Evolutionary conservation across 2,329 filamentous ascomycete species (phyloP).

Genomic region (Fusarium coffeatum): DNA sequence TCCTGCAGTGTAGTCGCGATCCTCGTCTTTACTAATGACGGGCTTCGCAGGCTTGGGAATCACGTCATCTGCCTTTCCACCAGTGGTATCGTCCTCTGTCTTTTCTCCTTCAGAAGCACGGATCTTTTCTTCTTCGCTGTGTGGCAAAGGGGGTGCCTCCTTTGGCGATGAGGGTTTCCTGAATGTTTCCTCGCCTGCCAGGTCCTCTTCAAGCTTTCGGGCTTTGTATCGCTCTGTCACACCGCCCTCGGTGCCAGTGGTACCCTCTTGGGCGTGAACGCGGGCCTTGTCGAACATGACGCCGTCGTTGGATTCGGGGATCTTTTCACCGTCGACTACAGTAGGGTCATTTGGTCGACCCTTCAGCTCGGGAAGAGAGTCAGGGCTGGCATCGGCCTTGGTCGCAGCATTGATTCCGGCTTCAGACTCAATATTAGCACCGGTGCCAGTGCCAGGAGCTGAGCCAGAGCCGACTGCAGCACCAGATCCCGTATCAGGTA

Average conservation of each 20-base stretch:
- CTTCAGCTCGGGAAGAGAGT: slow-evolving; percentile 59
- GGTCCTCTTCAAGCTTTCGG: slow-evolving; percentile 73
- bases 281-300: slow-evolving; percentile 93
- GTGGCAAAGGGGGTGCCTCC: slow-evolving; percentile 83
- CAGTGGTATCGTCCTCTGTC: not conserved
- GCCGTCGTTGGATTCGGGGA: slow-evolving; percentile 76
- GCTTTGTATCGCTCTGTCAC: slow-evolving; percentile 89
- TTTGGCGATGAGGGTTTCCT: slow-evolving; percentile 88
- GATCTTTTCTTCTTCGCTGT: slow-evolving; percentile 81
- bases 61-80: slow-evolving; percentile 22
- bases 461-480: slow-evolving; percentile 19
- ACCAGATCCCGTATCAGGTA: slow-evolving; percentile 7
- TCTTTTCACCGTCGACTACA: slow-evolving; percentile 68
- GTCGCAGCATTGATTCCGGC: slow-evolving; percentile 15
- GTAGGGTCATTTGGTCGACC: slow-evolving; percentile 64
- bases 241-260: slow-evolving; percentile 88
- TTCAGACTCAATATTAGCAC: slow-evolving; percentile 3
- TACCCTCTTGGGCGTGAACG: slow-evolving; percentile 81
- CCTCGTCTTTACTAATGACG: slow-evolving; percentile 56
- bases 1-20: slow-evolving; percentile 53
- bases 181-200: slow-evolving; percentile 72
- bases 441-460: slow-evolving; percentile 4
- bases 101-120: slow-evolving; percentile 52
- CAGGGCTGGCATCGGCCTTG: slow-evolving; percentile 49
- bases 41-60: slow-evolving; percentile 31